Percentiles rank a stretch among this genome's conserved stretches.
Evolutionary conservation across 2,329 filamentous ascomycete species (phyloP).

Genomic region (Paracoccidioides brasiliensis): DNA sequence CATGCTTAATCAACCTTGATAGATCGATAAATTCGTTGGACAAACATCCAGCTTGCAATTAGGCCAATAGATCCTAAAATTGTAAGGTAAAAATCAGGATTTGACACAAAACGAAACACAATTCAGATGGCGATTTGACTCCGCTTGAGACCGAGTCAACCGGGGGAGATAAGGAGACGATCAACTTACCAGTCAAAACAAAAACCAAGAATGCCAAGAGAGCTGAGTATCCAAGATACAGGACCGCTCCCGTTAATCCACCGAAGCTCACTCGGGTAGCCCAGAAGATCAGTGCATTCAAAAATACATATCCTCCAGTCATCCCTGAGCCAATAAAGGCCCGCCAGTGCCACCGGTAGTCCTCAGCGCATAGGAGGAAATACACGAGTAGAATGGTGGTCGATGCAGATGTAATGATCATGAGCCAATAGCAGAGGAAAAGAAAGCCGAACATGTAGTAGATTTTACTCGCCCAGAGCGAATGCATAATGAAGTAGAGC

Average conservation of each 20-base stretch:
- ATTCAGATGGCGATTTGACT: conserved; percentile 9
- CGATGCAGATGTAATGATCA: conserved; percentile 88
- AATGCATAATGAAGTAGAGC: conserved; percentile 98
- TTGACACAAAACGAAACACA: neutral
- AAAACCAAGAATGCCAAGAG: conserved; percentile 86
- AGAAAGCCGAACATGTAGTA: conserved; percentile 99
- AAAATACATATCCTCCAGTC: conserved; percentile 81
- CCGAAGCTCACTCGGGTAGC: conserved; percentile 74
- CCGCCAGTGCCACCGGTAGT: conserved; percentile 99
- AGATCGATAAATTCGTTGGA: conserved; percentile 86
- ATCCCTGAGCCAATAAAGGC: conserved; percentile 85
- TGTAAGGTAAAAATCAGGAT: neutral
- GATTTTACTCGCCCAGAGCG: conserved; percentile 95
- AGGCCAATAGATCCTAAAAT: conserved; percentile 78
- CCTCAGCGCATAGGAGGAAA: conserved; percentile 88
- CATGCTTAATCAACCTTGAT: conserved; percentile 82
- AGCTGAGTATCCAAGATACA: conserved; percentile 87
- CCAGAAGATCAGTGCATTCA: conserved; percentile 85
- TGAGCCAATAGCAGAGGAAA: conserved; percentile 92
- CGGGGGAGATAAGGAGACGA: neutral
- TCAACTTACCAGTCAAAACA: conserved; percentile 71
- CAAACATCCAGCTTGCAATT: conserved; percentile 88
- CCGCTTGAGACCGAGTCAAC: conserved; percentile 5
- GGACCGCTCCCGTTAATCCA: conserved; percentile 69
- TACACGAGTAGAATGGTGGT: conserved; percentile 93